Base-by-base conservation (phyloP, 257 asterid species). In the Ballota nigra region DNA sequence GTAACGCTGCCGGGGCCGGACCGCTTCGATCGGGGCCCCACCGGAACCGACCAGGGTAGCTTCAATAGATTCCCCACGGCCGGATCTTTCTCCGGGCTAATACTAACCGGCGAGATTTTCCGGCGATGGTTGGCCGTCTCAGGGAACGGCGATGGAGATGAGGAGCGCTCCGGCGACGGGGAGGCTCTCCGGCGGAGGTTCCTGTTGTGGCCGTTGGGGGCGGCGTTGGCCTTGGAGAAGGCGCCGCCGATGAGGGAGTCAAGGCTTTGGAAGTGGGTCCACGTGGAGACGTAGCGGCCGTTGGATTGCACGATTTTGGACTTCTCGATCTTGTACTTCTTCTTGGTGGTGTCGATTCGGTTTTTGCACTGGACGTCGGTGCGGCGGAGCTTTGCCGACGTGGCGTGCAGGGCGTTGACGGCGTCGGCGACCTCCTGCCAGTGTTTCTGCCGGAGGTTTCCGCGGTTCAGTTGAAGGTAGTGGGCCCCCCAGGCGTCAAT, bases 291-390 rank as follows among this genome's bases (percentile, higher is more conserved):
- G 85, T 80, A 78, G 58, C 83, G 83, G 66, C 86, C 90, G 79
- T 81, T 53, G 77, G 95, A 84, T 77, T 84, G 83, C 63, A 81
- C 73, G 64, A 68, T 79, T 73, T 80, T 87, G 70, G 87, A 66
- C 82, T 84, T 88, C 89, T 91, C 97, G 77, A 83, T 72, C 84
- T 91, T 95, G 86, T 75, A 95, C 84, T 86, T 88, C 87, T 95
- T 95, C 80, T 95, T 94, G 56, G 89, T 68, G 65, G 98, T 95
- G 83, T 95, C 99, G 78, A 94, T 86, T 43, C 98, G 96, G 76
- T 95, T 95, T 63, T 95, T 92, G 70, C 99, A 92, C 89, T 95
- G 99, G 43, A 92, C 83, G 77, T 89, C 94, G 72, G 96, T 80
- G 79, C 96, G 96, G 22, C 84, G 89, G 51, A 82, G 96, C 77